Evolutionary conservation across 805 yeast species (phyloP).

Genomic region (Blastobotrys terrestris): DNA sequence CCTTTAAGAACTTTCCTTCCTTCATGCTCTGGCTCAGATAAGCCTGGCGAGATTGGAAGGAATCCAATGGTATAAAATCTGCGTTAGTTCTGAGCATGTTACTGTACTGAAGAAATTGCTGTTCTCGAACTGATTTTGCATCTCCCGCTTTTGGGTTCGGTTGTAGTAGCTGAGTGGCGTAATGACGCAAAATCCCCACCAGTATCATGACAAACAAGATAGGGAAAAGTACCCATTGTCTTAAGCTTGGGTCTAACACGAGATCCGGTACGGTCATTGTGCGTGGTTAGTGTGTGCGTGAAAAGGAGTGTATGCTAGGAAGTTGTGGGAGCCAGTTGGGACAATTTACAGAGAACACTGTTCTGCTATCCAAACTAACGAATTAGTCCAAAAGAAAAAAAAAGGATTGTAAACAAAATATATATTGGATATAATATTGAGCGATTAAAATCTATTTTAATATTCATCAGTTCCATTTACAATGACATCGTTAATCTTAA

Average conservation of each 20-base stretch:
- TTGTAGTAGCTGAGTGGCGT: conserved; percentile 54
- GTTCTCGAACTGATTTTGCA: conserved; percentile 49
- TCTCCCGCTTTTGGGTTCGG: conserved; percentile 52
- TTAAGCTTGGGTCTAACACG: conserved; percentile 71
- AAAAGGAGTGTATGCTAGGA: background rate
- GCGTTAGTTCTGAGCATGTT: conserved; percentile 51
- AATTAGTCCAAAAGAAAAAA: background rate
- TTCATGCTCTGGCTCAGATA: conserved; percentile 44
- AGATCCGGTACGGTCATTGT: conserved; percentile 38
- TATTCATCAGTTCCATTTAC: conserved; percentile 74
- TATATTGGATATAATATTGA: background rate
- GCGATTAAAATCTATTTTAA: conserved; percentile 10
- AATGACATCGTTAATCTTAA: conserved; percentile 94
- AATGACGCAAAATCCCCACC: conserved; percentile 72
- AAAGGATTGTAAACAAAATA: too few relatives aligned
- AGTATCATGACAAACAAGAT: conserved; percentile 85
- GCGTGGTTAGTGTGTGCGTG: background rate
- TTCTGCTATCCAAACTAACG: background rate
- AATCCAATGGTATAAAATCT: conserved; percentile 44
- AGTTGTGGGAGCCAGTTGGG: too few relatives aligned
- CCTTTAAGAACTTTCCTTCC: conserved; percentile 51
- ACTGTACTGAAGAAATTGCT: conserved; percentile 57
- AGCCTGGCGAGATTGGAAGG: conserved; percentile 49
- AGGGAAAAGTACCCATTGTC: conserved; percentile 87
- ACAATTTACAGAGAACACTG: too few relatives aligned